Percentiles rank a stretch among this genome's conserved stretches.
Conservation (phyloP, 257 asterid species). For the Craterostigma plantagineum region DNA sequence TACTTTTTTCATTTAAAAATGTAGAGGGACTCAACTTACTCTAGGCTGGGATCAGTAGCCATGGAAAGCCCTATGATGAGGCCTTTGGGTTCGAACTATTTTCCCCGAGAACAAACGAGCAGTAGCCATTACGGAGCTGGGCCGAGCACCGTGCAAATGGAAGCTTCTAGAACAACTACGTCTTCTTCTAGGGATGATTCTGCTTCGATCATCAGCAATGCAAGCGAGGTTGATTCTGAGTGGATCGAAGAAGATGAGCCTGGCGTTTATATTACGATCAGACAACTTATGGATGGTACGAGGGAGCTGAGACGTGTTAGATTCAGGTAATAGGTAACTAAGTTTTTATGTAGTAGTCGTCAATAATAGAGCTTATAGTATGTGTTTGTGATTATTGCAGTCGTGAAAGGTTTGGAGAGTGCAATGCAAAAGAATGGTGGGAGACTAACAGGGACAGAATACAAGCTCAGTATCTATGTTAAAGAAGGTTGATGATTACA, state of each 20-base stretch:
- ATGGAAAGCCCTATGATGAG: slow-evolving; percentile 71
- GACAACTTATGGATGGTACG: slow-evolving; percentile 74
- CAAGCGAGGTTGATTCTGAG: slow-evolving; percentile 82
- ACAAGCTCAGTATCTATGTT: too few species aligned
- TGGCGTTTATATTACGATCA: slow-evolving; percentile 77
- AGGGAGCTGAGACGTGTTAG: slow-evolving; percentile 89
- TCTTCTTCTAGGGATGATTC: slow-evolving; percentile 33
- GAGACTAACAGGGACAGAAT: too few species aligned
- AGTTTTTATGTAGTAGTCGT: too few species aligned
- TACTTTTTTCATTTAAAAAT: too few species aligned
- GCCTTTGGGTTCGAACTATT: too few species aligned
- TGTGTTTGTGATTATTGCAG: too few species aligned
- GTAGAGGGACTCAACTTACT: slow-evolving; percentile 77
- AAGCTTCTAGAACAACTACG: slow-evolving; percentile 42
- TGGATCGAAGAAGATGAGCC: slow-evolving; percentile 95
- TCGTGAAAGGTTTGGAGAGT: slow-evolving; percentile 71
- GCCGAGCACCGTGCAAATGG: slow-evolving; percentile 40
- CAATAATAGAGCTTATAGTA: too few species aligned
- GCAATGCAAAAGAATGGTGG: too few species aligned
- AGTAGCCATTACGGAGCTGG: slow-evolving; percentile 13
- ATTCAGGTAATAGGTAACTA: slow-evolving; percentile 87
- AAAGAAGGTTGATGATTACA: too few species aligned
- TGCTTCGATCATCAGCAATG: slow-evolving; percentile 72
- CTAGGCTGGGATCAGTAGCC: slow-evolving; percentile 60
- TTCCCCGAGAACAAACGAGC: too few species aligned